Conservation (phyloP, 2,329 filamentous ascomycete genomes). For the Monilinia fructigena region DNA sequence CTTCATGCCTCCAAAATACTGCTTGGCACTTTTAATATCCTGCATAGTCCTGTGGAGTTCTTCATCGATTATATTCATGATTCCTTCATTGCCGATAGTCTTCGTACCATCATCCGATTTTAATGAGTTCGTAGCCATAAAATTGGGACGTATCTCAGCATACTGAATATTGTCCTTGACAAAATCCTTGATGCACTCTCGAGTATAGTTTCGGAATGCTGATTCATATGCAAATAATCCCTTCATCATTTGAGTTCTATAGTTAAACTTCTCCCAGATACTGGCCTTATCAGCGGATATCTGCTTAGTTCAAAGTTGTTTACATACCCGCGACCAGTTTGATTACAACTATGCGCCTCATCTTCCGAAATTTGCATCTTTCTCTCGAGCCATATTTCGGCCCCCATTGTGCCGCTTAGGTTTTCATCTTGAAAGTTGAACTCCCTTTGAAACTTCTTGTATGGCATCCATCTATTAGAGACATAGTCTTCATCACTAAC, state of each 20-base stretch:
- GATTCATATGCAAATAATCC: slow-evolving; percentile 66
- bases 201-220: slow-evolving; percentile 61
- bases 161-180: slow-evolving; percentile 66
- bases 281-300: slow-evolving; percentile 38
- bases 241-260: slow-evolving; percentile 69
- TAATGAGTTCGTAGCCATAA: slow-evolving; percentile 62
- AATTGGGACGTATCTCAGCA: slow-evolving; percentile 68
- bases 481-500: slow-evolving; percentile 53
- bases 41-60: slow-evolving; percentile 51
- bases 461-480: slow-evolving; percentile 48
- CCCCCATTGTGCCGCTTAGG: slow-evolving; percentile 37
- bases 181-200: slow-evolving; percentile 59
- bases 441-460: slow-evolving; percentile 44
- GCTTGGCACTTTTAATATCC: slow-evolving; percentile 42
- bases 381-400: slow-evolving; percentile 54
- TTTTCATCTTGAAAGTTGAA: slow-evolving; percentile 39
- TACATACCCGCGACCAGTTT: slow-evolving; percentile 53
- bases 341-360: slow-evolving; percentile 55
- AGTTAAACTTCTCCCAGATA: slow-evolving; percentile 63
- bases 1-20: slow-evolving; percentile 63
- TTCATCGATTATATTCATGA: slow-evolving; percentile 59
- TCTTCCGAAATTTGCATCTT: slow-evolving; percentile 63
- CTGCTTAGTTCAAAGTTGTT: neutral
- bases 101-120: slow-evolving; percentile 55
- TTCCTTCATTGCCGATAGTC: slow-evolving; percentile 54